These are phyloP conservation scores for Chlamydomonas urium DNA, from an alignment of 139 green algal genomes.

Conservation along the genomic window DNA sequence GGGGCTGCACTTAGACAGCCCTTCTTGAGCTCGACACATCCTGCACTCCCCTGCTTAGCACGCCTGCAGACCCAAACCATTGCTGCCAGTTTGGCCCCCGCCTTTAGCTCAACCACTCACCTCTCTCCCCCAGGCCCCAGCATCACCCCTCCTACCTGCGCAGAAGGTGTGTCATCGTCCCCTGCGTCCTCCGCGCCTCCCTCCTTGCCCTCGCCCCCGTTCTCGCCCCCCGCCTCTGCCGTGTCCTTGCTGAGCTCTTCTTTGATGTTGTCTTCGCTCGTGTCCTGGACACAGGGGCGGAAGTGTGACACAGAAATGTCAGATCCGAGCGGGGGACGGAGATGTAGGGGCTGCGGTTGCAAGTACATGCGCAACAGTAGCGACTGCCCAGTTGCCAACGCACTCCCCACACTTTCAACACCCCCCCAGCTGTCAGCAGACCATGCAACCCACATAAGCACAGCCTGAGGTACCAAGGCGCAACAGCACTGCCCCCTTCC, in stretches of 20 bases:
- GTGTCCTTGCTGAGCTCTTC: not conserved
- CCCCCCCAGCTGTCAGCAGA: not conserved
- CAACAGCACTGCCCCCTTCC: not conserved
- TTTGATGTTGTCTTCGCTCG: conserved; percentile 2
- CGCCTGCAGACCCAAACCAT: too few species aligned
- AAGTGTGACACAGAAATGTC: not conserved
- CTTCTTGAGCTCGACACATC: too few species aligned
- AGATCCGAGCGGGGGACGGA: too few species aligned
- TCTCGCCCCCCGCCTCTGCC: conserved; percentile 1
- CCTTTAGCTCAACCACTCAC: too few species aligned
- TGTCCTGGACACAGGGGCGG: not conserved
- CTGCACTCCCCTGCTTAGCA: too few species aligned
- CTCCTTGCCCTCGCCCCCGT: not conserved
- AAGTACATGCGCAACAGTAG: too few species aligned
- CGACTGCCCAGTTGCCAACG: too few species aligned
- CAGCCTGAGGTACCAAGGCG: not conserved
- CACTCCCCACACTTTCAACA: not conserved
- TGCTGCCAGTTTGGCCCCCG: too few species aligned
- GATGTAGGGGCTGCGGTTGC: too few species aligned
- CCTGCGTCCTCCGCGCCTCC: not conserved
- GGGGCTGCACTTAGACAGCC: too few species aligned
- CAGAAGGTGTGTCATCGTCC: not conserved
- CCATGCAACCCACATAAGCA: not conserved
- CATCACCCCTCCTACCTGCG: not conserved
- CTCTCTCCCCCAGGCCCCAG: too few species aligned